Conservation (phyloP, 352 stramenopile genomes). For the Elongisporangium prolatum region DNA sequence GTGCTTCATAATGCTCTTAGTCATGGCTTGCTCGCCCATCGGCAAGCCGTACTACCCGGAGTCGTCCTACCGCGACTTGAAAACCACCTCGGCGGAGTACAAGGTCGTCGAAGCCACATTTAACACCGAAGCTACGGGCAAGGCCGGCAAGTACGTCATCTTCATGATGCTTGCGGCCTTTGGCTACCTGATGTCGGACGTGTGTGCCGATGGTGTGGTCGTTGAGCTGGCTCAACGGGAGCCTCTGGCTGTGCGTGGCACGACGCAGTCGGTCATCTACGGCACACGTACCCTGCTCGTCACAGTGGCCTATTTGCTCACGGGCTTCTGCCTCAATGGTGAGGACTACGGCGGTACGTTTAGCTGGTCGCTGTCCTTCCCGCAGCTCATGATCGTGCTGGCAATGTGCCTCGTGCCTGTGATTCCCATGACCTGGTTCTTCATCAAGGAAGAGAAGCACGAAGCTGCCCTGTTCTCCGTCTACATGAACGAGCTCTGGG, state of each 20-base stretch:
- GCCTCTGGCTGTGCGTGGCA: slow-evolving; percentile 38
- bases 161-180: slow-evolving; percentile 51
- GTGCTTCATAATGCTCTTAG: slow-evolving; percentile 36
- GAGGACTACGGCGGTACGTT: slow-evolving; percentile 32
- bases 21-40: slow-evolving; percentile 37
- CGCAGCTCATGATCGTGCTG: slow-evolving; percentile 29
- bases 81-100: slow-evolving; percentile 13
- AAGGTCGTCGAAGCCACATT: slow-evolving; percentile 18
- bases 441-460: slow-evolving; percentile 41
- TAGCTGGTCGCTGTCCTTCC: slow-evolving; percentile 37
- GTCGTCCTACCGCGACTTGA: slow-evolving; percentile 18
- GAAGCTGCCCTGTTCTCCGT: slow-evolving; percentile 20
- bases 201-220: slow-evolving; percentile 43
- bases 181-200: slow-evolving; percentile 48
- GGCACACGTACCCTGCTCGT: slow-evolving; percentile 35
- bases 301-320: slow-evolving; percentile 32
- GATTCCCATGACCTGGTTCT: slow-evolving; percentile 40
- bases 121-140: slow-evolving; percentile 27
- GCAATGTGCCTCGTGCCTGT: slow-evolving; percentile 23
- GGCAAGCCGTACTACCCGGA: slow-evolving; percentile 54
- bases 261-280: slow-evolving; percentile 54
- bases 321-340: slow-evolving; percentile 47
- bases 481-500: slow-evolving; percentile 38
- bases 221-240: slow-evolving; percentile 59
- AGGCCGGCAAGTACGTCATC: slow-evolving; percentile 41